A percentile compares a stretch with the other conserved stretches of the same genome.
phyloP scores from a whole-genome alignment of 2,329 filamentous ascomycete species.

The Nothomitra cinnamomea region DNA sequence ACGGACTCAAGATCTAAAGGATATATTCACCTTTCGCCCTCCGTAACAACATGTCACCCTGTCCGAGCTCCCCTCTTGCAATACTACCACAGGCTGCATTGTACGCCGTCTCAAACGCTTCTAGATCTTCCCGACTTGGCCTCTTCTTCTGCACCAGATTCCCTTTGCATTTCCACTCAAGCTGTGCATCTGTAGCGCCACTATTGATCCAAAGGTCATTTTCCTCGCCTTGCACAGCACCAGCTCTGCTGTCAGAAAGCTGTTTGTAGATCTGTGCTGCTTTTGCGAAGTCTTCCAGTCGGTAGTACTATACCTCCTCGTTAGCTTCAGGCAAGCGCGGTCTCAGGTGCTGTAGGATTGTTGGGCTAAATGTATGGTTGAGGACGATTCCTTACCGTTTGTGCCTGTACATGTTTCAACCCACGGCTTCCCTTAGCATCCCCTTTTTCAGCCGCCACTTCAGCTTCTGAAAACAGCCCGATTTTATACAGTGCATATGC shows the following conservation, averaged over 20 bases:
- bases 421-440: slow-evolving; percentile 26
- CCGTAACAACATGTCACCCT: slow-evolving; percentile 50
- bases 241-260: slow-evolving; percentile 30
- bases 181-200: slow-evolving; percentile 54
- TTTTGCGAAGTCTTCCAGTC: slow-evolving; percentile 54
- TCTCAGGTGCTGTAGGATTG: no score
- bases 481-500: slow-evolving; percentile 75
- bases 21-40: slow-evolving; percentile 35
- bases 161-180: slow-evolving; percentile 48
- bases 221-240: slow-evolving; percentile 39
- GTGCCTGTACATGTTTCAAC: slow-evolving; percentile 41
- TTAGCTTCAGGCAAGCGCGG: slow-evolving; percentile 7
- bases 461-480: slow-evolving; percentile 49
- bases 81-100: slow-evolving; percentile 62
- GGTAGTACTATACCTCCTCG: slow-evolving; percentile 37
- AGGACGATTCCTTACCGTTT: slow-evolving; percentile 30
- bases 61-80: slow-evolving; percentile 46
- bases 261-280: slow-evolving; percentile 46
- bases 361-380: not conserved
- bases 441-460: slow-evolving; percentile 29
- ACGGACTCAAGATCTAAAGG: not conserved
- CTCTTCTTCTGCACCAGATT: slow-evolving; percentile 36
- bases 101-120: slow-evolving; percentile 68
- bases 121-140: slow-evolving; percentile 42
- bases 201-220: slow-evolving; percentile 63